Conservation (phyloP, 176 grass and related monocot species). For the Aechmea fasciata region DNA sequence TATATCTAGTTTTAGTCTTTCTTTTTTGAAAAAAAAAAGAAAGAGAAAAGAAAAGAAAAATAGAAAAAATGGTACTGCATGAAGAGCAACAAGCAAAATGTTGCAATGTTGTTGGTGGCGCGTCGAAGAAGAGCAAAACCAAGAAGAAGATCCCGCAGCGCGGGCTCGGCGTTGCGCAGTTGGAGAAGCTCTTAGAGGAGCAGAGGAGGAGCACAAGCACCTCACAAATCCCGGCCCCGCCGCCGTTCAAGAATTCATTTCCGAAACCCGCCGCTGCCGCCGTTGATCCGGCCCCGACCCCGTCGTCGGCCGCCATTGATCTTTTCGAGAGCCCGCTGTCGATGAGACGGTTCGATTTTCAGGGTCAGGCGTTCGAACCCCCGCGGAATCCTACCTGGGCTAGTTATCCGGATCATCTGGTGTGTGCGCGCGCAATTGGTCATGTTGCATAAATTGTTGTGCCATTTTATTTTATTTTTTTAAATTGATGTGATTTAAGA, state of each 20-base stretch:
- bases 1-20: neutral
- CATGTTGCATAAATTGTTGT: neutral
- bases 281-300: neutral
- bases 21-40: neutral
- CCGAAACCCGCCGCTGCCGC: neutral
- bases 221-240: neutral
- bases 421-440: neutral
- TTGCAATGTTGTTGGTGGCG: neutral
- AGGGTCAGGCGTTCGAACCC: neutral
- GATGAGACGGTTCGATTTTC: neutral
- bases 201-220: neutral
- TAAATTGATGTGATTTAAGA: no score
- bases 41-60: no score
- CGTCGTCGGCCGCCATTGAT: neutral
- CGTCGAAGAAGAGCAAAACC: slow-evolving; percentile 10
- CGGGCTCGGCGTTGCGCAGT: slow-evolving; percentile 22
- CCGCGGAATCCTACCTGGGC: neutral
- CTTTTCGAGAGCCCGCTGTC: neutral
- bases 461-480: neutral
- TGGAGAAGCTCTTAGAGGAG: slow-evolving; percentile 26
- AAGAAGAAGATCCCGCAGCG: slow-evolving; percentile 27
- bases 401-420: neutral
- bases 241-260: neutral
- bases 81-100: neutral
- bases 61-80: neutral